phyloP scores from a whole-genome alignment of 2,329 filamentous ascomycete genomes.

The Tolypocladium tropicale region DNA sequence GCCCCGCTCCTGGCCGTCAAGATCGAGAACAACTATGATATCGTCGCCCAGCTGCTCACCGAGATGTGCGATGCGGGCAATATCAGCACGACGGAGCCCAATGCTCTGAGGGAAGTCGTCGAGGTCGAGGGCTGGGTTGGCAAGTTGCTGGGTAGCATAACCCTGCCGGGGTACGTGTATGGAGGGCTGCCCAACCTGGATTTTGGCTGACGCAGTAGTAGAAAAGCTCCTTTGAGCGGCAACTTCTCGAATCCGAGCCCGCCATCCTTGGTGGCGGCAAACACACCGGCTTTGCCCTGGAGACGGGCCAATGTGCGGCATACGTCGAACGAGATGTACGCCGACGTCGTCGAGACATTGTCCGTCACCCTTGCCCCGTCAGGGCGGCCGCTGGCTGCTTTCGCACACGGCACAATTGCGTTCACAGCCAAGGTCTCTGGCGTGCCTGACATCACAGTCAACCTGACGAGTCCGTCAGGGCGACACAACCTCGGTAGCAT shows the following conservation, averaged over 20 bases:
- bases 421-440: conserved; percentile 95
- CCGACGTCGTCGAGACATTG: conserved; percentile 86
- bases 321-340: conserved; percentile 94
- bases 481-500: conserved; percentile 63
- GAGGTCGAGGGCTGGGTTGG: conserved; percentile 87
- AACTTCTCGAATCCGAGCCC: conserved; percentile 27
- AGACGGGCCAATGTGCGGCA: conserved; percentile 84
- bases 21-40: conserved; percentile 84
- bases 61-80: conserved; percentile 95
- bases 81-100: conserved; percentile 85
- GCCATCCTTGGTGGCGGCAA: conserved; percentile 31
- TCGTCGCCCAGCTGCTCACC: conserved; percentile 81
- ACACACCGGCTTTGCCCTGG: conserved; percentile 64
- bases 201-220: conserved; percentile 10
- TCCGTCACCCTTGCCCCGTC: conserved; percentile 84
- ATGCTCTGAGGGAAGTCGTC: conserved; percentile 82
- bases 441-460: conserved; percentile 79
- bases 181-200: background rate
- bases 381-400: conserved; percentile 74
- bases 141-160: conserved; percentile 80
- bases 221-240: conserved; percentile 28
- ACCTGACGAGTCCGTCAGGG: conserved; percentile 70
- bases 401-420: conserved; percentile 84
- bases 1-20: conserved; percentile 76
- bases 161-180: conserved; percentile 55